Conservation (phyloP, 2,329 filamentous ascomycete genomes). For the Fusarium abutilonis region DNA sequence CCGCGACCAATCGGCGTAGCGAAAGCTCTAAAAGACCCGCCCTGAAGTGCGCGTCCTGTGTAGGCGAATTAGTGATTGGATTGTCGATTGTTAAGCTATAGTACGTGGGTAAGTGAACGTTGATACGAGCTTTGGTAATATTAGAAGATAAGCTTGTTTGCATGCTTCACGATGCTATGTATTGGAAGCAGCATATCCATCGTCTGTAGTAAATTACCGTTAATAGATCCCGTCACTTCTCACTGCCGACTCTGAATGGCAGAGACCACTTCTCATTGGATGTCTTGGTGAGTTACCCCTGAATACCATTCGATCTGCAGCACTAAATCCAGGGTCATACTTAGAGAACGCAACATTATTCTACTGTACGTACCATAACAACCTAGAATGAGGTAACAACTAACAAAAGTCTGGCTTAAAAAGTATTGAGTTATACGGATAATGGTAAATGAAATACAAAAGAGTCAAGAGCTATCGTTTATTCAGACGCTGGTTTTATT, state of each 20-base stretch:
- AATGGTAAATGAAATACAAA: neutral
- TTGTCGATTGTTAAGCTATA: constrained; percentile 7
- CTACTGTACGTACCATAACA: neutral
- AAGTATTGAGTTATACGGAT: neutral
- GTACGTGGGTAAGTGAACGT: constrained; percentile 14
- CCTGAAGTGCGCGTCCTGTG: constrained; percentile 25
- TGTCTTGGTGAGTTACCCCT: constrained; percentile 22
- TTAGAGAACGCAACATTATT: neutral
- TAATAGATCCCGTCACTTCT: neutral
- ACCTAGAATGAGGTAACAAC: neutral
- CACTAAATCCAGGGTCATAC: constrained; percentile 38
- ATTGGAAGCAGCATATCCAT: neutral
- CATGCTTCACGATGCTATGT: neutral
- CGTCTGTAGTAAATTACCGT: neutral
- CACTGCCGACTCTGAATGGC: constrained; percentile 9
- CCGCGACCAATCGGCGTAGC: constrained; percentile 9
- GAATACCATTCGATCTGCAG: constrained; percentile 31
- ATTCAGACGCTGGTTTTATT: constrained; percentile 1
- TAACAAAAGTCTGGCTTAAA: neutral
- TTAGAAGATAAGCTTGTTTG: neutral
- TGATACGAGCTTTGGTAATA: constrained; percentile 1
- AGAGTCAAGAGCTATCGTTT: neutral
- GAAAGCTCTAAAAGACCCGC: constrained; percentile 11
- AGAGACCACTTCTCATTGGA: constrained; percentile 16
- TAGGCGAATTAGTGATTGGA: constrained; percentile 29